Evolutionary conservation across 2,329 filamentous ascomycete genomes (phyloP), one percentile per base, ranked within the genome.

Genomic region (Colletotrichum viniferum): DNA sequence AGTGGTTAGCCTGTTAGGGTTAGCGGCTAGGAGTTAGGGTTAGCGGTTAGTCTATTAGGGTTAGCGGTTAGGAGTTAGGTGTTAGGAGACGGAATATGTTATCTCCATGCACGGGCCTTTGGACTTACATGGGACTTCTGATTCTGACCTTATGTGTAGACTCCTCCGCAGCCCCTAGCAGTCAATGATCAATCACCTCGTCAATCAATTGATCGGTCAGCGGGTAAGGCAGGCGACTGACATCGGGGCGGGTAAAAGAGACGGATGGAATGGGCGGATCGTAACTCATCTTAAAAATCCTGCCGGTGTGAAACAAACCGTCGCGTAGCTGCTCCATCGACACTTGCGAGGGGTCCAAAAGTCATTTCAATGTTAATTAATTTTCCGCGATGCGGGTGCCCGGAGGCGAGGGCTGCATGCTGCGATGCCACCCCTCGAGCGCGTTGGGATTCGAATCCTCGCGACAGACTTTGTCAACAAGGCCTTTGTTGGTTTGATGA

Each of bases 281-380:
- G 28, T 21, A 60, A 14, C 64, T 74, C 70, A 74, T 76, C 64
- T 69, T 74, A 69, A 76, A 76, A 74, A 69, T 69, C 69, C 69
- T 72, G 69, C 56, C 69, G 34, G 62, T 48, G 62, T 74, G 73
- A 74, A 74, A 74, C 73, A 72, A 72, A 67, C 73, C 62, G 73
- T 67, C 73, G 38, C 55, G 38, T 55, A 26, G 21, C 55, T 30
- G 24, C 69, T 67, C 72, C 72, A 67, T 72, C 72, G 16, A 26
- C 52, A 48, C 30, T 28, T 28, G 18, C 30, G 36, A 34, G 28
- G 28, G 63, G 61, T 61, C 73, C 70, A 69, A 69, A 74, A 65
- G 28, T 69, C 73, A 76, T 76, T 34, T 69, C 21, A 65, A 65
- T 61, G 56, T 69, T 55, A 32, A 74, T 69, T 12, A 65, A 65